Percentiles rank a stretch among this genome's conserved stretches.
phyloP scores from a whole-genome alignment of 768 basidiomycete genomes.

The Gautieria morchelliformis region DNA sequence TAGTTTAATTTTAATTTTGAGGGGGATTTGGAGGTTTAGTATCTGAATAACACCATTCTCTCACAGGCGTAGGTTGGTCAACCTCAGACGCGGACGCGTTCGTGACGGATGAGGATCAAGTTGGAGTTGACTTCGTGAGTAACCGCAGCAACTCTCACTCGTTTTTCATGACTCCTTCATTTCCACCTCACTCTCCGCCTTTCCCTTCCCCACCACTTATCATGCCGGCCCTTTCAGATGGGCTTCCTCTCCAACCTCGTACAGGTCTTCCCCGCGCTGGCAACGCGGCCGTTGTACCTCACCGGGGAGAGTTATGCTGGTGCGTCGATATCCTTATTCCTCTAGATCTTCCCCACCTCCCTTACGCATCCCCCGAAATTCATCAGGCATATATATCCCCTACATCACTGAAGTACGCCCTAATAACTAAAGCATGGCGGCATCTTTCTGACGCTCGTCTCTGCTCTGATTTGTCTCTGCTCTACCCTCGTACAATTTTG shows the following conservation, averaged over 20 bases:
- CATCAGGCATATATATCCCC: not conserved
- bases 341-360: not conserved
- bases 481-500: too few species aligned
- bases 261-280: conserved; percentile 11
- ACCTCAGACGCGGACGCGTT: conserved; percentile 49
- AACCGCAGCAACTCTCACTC: not conserved
- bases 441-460: not conserved
- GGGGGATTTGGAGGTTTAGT: too few species aligned
- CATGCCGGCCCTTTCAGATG: conserved; percentile 6
- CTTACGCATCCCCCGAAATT: too few species aligned
- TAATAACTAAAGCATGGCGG: not conserved
- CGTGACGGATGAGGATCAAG: not conserved
- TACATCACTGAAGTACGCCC: conserved; percentile 9
- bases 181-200: not conserved
- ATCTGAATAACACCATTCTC: too few species aligned
- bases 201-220: not conserved
- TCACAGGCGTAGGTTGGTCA: conserved; percentile 45
- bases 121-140: conserved; percentile 1
- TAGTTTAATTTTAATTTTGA: not conserved
- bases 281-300: conserved; percentile 12
- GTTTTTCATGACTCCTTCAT: not conserved
- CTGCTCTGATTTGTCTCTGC: too few species aligned
- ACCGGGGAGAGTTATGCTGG: conserved; percentile 14
- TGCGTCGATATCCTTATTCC: not conserved
- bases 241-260: conserved; percentile 12